Conservation (phyloP, 257 asterid species). For the Nicotiana tabacum region DNA sequence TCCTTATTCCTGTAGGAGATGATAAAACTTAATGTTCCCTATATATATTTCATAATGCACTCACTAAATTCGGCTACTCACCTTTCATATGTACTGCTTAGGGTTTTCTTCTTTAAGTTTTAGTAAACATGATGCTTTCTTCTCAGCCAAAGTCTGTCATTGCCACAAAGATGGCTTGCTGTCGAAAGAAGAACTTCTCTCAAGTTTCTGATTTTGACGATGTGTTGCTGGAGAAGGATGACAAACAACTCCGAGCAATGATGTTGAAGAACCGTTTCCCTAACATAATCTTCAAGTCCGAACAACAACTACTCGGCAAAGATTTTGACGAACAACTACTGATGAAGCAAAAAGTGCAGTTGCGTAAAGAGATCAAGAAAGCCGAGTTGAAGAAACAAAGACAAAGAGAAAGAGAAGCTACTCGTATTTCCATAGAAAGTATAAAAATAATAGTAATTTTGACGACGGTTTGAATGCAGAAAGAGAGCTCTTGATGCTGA, state of each 20-base stretch:
- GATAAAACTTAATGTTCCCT: neutral
- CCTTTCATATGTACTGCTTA: too few relatives aligned
- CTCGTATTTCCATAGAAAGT: neutral
- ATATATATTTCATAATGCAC: neutral
- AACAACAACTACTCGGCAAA: neutral
- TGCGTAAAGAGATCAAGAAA: neutral
- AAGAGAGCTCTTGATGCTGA: neutral
- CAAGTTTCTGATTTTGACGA: neutral
- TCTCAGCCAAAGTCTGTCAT: neutral
- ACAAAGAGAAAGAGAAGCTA: neutral
- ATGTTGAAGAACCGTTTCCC: neutral
- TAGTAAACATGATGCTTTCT: neutral
- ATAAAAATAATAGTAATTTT: neutral
- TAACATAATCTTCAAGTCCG: neutral
- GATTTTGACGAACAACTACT: neutral
- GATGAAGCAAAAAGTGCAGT: neutral
- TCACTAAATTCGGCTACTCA: neutral
- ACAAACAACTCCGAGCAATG: neutral
- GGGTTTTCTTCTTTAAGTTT: neutral
- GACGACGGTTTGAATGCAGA: neutral
- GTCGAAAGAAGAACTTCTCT: neutral
- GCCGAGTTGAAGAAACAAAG: neutral
- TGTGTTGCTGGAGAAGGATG: neutral
- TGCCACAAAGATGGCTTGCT: neutral
- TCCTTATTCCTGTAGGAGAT: neutral